Evolutionary conservation across 768 basidiomycete genomes (phyloP), one percentile per base, ranked within the genome.

Genomic region (Rhizopogon vinicolor): DNA sequence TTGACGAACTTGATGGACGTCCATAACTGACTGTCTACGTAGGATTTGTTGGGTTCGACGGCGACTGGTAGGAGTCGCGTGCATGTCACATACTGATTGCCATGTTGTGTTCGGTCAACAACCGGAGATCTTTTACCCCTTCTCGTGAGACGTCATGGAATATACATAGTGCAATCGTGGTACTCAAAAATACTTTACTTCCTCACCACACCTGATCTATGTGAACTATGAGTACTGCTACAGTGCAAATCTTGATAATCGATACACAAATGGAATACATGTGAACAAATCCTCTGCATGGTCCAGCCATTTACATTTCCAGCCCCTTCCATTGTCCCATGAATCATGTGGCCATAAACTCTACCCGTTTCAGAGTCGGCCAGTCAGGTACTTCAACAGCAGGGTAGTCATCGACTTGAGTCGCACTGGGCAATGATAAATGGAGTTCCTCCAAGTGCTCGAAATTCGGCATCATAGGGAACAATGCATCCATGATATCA

Each of bases 1-100:
- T 54, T 5, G 35, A 50, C 14, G 10, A 19, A 25, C 49, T 9
- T 41, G 12, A 40, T 48, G 22, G 14, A n/a, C 6, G 51, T 52
- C 2, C 19, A 19, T 19, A 49, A 14, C 25, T 39, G 39, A 18
- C 44, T 64, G 53, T 31, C 3, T 42, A 49, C 22, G 0, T 57
- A 89, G 90, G 90, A 8, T 92, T 92, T 63, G 78, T 86, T 59
- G 90, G 90, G 25, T 93, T 93, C 60, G 90, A 93, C 65, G 90
- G 90, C 52, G 86, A 89, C 57, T 93, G 90, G 90, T 92, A 75
- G 73, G 44, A 19, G n/a, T 29, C 2, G 18, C 25, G 25, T 25
- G 25, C 4, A 25, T 25, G 25, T 25, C 25, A 37, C 31, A 10
- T 19, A 35, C 18, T 31, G 7, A 39, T 39, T 31, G 10, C 16